phyloP scores from a whole-genome alignment of 2,329 filamentous ascomycete genomes.

The Cordyceps pruinosa region DNA sequence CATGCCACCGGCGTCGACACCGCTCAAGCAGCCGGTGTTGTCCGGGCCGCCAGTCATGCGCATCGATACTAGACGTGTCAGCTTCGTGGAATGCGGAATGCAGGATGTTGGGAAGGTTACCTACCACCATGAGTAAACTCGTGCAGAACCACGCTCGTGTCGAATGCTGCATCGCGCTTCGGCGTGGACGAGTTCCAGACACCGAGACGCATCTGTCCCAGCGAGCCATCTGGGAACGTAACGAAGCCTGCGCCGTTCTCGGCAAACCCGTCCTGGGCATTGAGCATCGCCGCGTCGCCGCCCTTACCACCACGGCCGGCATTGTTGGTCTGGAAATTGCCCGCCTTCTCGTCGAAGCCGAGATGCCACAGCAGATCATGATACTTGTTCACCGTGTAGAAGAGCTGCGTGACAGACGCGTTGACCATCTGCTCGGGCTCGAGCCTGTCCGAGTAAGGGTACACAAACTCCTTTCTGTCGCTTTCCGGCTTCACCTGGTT shows the following conservation, averaged over 20 bases:
- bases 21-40: constrained; percentile 42
- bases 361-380: constrained; percentile 52
- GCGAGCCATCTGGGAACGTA: constrained; percentile 44
- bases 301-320: constrained; percentile 44
- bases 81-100: background rate
- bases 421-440: constrained; percentile 35
- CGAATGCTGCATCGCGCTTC: constrained; percentile 48
- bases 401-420: constrained; percentile 51
- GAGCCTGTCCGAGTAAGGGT: background rate
- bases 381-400: constrained; percentile 54
- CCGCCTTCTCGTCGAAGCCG: constrained; percentile 51
- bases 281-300: constrained; percentile 47
- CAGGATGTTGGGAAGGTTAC: constrained; percentile 13
- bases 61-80: constrained; percentile 38
- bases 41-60: constrained; percentile 52
- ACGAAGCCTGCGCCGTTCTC: constrained; percentile 53
- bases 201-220: constrained; percentile 52
- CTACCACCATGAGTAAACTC: constrained; percentile 47
- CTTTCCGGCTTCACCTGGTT: background rate
- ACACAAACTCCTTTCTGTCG: background rate
- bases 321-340: constrained; percentile 55
- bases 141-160: constrained; percentile 54
- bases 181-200: constrained; percentile 38
- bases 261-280: constrained; percentile 48
- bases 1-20: constrained; percentile 48